Conservation (phyloP, 2,329 filamentous ascomycete species). For the Epichloe coenophiala region DNA sequence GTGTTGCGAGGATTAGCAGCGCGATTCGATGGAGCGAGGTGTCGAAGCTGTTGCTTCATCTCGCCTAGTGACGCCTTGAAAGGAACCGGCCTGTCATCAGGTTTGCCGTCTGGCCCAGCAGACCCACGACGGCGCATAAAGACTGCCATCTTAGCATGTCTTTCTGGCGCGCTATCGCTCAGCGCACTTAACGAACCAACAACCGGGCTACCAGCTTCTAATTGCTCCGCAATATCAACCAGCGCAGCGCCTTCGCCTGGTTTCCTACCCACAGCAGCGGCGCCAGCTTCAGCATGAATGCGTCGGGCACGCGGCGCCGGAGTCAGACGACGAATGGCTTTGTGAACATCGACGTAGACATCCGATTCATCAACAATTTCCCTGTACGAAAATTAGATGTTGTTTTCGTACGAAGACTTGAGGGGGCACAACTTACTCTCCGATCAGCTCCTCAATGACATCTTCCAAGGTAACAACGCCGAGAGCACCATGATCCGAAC, state of each 20-base stretch:
- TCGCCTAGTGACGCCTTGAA: constrained; percentile 49
- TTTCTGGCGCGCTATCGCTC: constrained; percentile 27
- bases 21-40: constrained; percentile 51
- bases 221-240: constrained; percentile 28
- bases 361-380: constrained; percentile 99
- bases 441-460: constrained; percentile 96
- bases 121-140: constrained; percentile 48
- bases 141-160: constrained; percentile 38
- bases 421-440: constrained; percentile 53
- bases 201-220: constrained; percentile 17
- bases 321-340: constrained; percentile 80
- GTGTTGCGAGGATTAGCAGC: constrained; percentile 49
- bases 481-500: constrained; percentile 79
- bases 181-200: constrained; percentile 23
- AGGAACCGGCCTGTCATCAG: constrained; percentile 31
- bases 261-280: constrained; percentile 19
- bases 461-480: constrained; percentile 95
- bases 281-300: constrained; percentile 22
- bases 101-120: constrained; percentile 37
- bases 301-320: constrained; percentile 68
- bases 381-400: constrained; percentile 29
- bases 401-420: not conserved
- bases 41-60: constrained; percentile 47
- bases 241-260: constrained; percentile 17
- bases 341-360: constrained; percentile 96